Evolutionary conservation across 2,329 filamentous ascomycete genomes (phyloP), one percentile per base, ranked within the genome.

Genomic region (Alternaria hordeiaustralica): DNA sequence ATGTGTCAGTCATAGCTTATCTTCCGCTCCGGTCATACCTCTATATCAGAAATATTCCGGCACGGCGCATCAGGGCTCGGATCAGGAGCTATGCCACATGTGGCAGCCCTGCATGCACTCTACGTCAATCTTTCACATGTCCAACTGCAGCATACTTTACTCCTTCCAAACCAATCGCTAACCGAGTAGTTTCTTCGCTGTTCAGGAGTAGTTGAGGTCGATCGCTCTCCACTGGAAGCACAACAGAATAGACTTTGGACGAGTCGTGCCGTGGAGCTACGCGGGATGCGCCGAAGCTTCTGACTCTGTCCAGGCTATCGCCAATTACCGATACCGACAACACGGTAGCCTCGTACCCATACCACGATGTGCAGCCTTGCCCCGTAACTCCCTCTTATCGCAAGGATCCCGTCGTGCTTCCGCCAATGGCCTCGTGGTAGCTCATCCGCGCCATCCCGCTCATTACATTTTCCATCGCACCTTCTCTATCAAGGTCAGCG

Each of bases 341-440:
- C 28, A 54, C 33, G 66, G 66, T 63, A 67, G 53, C 50, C 59
- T 60, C 61, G 63, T 62, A 54, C 53, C 30, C 25, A 63, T 69
- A 63, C 60, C 64, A 58, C 61, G 56, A 60, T 63, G 61, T 58
- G 33, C 55, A 28, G 25, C 54, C 62, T 59, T 47, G 57, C 47
- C 33, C 47, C 30, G 13, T 60, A 33, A 44, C 28, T 49, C 28
- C 4, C 13, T 53, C 61, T 61, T 60, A 36, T 64, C 51, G 43
- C 46, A 33, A 20, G 20, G 15, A 21, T 53, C 23, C 15, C 47
- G 18, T 20, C 25, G 30, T 43, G 36, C 36, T 41, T 18, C 36
- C 21, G 30, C 28, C 20, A 50, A 50, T 58, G 46, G 55, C 4
- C 54, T 56, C 21, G 20, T 21, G 28, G 13, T 21, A 30, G 13